A percentile compares a stretch with the other conserved stretches of the same genome.
These are phyloP conservation scores for Butyriboletus loyo DNA, from an alignment of 768 basidiomycete species.

Conservation along the genomic window DNA sequence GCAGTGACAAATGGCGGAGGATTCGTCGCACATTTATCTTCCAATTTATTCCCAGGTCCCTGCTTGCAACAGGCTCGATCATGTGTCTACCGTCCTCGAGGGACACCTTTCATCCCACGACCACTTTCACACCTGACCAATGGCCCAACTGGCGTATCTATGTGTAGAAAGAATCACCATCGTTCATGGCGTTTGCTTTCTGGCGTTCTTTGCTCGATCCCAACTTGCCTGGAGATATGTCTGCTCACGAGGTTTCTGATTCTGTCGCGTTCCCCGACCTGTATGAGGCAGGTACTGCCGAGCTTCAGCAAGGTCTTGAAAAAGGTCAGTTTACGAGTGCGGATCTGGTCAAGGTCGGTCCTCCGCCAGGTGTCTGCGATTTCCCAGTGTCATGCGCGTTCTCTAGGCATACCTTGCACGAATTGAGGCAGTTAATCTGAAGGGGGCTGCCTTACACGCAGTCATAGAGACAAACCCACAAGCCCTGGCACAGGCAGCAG, in stretches of 20 bases:
- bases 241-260: not conserved
- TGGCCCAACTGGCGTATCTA: not conserved
- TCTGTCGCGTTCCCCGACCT: conserved; percentile 47
- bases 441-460: conserved; percentile 56
- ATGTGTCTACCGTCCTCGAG: not conserved
- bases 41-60: not conserved
- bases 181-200: conserved; percentile 1
- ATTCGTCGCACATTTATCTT: not conserved
- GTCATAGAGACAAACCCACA: conserved; percentile 59
- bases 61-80: not conserved
- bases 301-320: conserved; percentile 53
- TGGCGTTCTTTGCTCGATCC: conserved; percentile 2
- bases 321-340: conserved; percentile 55
- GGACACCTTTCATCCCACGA: not conserved
- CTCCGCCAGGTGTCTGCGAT: not conserved
- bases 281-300: conserved; percentile 57
- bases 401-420: conserved; percentile 60
- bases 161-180: not conserved
- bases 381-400: not conserved
- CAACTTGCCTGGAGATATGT: conserved; percentile 15
- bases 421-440: conserved; percentile 62
- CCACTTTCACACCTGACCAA: not conserved
- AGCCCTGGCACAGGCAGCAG: conserved; percentile 50
- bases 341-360: conserved; percentile 55
- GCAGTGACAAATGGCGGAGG: not conserved